Evolutionary conservation across 768 basidiomycete species (phyloP).

Genomic region (Lanmaoa rubissima): DNA sequence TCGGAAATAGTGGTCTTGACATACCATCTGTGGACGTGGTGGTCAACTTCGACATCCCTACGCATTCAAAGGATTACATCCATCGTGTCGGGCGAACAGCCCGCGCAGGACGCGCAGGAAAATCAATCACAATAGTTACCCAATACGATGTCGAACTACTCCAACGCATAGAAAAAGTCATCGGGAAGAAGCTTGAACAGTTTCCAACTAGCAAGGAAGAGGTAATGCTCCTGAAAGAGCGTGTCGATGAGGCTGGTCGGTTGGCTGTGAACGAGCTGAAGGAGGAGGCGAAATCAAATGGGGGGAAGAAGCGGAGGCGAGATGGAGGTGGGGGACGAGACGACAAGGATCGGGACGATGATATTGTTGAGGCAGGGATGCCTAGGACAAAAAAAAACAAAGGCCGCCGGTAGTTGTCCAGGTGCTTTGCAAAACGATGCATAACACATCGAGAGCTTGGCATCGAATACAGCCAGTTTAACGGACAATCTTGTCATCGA

Average conservation of each 20-base stretch:
- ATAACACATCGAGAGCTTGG: not conserved
- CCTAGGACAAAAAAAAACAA: conserved; percentile 60
- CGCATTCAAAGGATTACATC: conserved; percentile 98
- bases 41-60: conserved; percentile 97
- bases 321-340: conserved; percentile 55
- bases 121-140: conserved; percentile 95
- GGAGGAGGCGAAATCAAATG: conserved; percentile 59
- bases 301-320: conserved; percentile 50
- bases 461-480: not conserved
- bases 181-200: conserved; percentile 87
- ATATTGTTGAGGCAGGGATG: conserved; percentile 88
- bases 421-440: not conserved
- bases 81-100: conserved; percentile 98
- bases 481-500: not conserved
- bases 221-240: conserved; percentile 79
- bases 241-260: conserved; percentile 83
- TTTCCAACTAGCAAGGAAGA: conserved; percentile 90
- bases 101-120: conserved; percentile 95
- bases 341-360: conserved; percentile 89
- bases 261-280: conserved; percentile 79
- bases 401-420: conserved; percentile 36
- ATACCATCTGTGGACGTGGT: conserved; percentile 95
- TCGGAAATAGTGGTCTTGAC: conserved; percentile 72
- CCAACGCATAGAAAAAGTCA: conserved; percentile 91
- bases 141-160: conserved; percentile 98